Conservation (phyloP, 345 rosid genomes). For the Aquilaria sinensis region DNA sequence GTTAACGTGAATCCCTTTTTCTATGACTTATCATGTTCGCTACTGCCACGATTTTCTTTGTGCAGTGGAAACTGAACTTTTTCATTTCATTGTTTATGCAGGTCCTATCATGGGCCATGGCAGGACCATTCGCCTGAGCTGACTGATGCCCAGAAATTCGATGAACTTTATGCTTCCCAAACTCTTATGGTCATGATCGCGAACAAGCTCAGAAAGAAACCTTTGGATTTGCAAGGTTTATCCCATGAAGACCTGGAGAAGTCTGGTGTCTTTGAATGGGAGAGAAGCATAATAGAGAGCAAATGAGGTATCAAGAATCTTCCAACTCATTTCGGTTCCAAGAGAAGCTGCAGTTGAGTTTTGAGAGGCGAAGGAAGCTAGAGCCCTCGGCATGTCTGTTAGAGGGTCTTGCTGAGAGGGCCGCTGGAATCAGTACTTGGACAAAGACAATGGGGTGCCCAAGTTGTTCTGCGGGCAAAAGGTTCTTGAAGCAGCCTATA, state of each 20-base stretch:
- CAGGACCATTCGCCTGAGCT: conserved; percentile 38
- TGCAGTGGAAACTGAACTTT: background rate
- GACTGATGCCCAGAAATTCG: conserved; percentile 38
- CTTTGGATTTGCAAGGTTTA: conserved; percentile 21
- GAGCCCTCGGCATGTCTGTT: too few species aligned
- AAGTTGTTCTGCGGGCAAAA: too few species aligned
- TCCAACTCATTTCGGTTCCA: too few species aligned
- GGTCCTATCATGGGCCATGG: conserved; percentile 77
- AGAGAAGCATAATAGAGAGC: conserved; percentile 33
- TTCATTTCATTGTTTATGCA: conserved; percentile 17
- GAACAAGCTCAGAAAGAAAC: conserved; percentile 33
- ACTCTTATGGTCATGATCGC: conserved; percentile 38
- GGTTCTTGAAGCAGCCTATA: too few species aligned
- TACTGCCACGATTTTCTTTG: background rate
- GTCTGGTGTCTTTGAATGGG: conserved; percentile 50
- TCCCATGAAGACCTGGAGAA: conserved; percentile 29
- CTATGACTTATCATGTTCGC: background rate
- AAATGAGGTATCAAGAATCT: conserved; percentile 4
- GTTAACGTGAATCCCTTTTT: background rate
- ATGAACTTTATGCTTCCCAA: conserved; percentile 61
- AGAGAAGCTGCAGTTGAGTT: too few species aligned
- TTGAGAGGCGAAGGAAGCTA: too few species aligned
- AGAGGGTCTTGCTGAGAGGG: too few species aligned
- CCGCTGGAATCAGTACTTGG: too few species aligned
- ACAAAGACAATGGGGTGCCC: too few species aligned